These are phyloP conservation scores for Huiozyma naganishii DNA, from an alignment of 805 yeast species.

Conservation along the genomic window DNA sequence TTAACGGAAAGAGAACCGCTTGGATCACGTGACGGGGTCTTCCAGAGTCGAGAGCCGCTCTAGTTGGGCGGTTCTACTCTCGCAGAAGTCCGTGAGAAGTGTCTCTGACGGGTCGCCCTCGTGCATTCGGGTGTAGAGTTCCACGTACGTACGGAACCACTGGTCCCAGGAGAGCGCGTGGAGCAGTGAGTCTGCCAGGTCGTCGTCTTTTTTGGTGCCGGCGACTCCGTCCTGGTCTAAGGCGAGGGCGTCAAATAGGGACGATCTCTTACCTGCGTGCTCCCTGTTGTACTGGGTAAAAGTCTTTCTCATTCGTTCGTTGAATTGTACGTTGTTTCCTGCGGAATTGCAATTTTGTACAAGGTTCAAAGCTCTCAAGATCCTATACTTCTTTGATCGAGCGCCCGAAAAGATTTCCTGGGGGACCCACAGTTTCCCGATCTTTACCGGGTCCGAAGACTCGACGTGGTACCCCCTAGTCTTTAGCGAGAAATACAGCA, in stretches of 20 bases:
- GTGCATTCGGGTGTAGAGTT: no score
- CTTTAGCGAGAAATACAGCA: slow-evolving; percentile 13
- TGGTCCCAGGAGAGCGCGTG: slow-evolving; percentile 44
- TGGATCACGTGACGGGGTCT: no score
- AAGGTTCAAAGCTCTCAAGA: not conserved
- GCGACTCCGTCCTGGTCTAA: slow-evolving; percentile 43
- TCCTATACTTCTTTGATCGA: not conserved
- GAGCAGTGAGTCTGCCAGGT: slow-evolving; percentile 52
- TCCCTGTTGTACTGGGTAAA: not conserved
- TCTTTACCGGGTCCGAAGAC: slow-evolving; percentile 23
- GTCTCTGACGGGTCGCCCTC: no score
- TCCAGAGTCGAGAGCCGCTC: no score
- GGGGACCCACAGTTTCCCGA: slow-evolving; percentile 12
- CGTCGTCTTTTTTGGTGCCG: slow-evolving; percentile 44
- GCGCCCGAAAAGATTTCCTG: not conserved
- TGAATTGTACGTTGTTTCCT: not conserved
- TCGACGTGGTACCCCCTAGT: slow-evolving; percentile 5
- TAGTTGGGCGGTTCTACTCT: no score
- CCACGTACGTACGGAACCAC: slow-evolving; percentile 23
- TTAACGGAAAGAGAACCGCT: no score
- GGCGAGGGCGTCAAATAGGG: slow-evolving; percentile 57
- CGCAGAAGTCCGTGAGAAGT: no score
- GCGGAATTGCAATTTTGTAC: not conserved
- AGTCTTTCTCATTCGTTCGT: not conserved
- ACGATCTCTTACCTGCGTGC: not conserved